phyloP scores from a whole-genome alignment of 257 asterid genomes.

The Linderniella brevidens region DNA sequence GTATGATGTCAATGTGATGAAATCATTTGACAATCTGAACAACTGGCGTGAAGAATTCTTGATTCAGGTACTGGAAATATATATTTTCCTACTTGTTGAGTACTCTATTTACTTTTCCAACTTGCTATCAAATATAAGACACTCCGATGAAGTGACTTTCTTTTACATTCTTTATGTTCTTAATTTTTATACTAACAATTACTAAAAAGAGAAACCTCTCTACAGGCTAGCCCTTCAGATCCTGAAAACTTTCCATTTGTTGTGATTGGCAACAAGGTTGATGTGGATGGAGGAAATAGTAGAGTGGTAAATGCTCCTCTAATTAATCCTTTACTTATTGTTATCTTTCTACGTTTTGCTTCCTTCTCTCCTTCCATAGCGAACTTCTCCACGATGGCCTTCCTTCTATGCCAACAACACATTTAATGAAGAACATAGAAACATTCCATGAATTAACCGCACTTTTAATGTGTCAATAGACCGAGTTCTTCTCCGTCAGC shows the following conservation, averaged over 20 bases:
- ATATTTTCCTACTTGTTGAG: not conserved
- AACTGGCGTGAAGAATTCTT: conserved; percentile 97
- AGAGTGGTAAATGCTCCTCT: conserved; percentile 50
- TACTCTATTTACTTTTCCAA: not conserved
- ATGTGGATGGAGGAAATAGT: conserved; percentile 91
- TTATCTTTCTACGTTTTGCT: not conserved
- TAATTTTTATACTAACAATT: not conserved
- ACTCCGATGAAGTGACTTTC: not conserved
- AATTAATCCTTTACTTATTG: not conserved
- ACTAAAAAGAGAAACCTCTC: conserved; percentile 3
- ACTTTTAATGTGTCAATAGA: no score
- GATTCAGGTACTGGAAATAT: conserved; percentile 50
- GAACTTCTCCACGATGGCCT: no score
- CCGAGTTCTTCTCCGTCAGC: no score
- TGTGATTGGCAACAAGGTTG: conserved; percentile 93
- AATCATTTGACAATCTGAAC: conserved; percentile 86
- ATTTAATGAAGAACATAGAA: no score
- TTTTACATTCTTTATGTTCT: not conserved
- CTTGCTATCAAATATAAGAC: no score
- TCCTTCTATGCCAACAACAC: no score
- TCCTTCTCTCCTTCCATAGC: not conserved
- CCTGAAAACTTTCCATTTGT: conserved; percentile 97
- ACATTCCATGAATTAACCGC: no score
- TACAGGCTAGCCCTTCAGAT: conserved; percentile 97
- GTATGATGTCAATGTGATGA: conserved; percentile 82